Percentiles rank a stretch among this genome's conserved stretches.
Evolutionary conservation across 148 eudicot species (phyloP).

Genomic region (Nyssa sinensis): DNA sequence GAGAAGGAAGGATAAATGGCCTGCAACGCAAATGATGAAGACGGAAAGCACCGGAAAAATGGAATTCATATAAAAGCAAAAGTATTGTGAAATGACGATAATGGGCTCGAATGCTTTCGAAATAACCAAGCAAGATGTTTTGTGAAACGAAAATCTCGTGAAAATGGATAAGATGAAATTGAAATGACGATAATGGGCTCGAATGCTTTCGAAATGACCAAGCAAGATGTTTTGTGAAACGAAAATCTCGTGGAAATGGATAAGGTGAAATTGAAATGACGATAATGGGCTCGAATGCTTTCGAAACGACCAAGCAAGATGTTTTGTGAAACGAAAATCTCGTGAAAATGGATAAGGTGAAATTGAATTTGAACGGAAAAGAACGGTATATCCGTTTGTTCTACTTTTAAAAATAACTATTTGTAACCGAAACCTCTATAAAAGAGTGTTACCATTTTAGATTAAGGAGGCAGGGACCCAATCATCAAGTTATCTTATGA

Average conservation of each 20-base stretch:
- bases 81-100: slow-evolving; percentile 19
- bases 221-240: background rate
- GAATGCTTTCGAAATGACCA: slow-evolving; percentile 10
- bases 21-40: background rate
- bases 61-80: background rate
- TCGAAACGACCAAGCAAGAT: slow-evolving; percentile 1
- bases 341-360: background rate
- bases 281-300: slow-evolving; percentile 6
- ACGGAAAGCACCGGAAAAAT: background rate
- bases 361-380: background rate
- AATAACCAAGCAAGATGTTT: slow-evolving; percentile 6
- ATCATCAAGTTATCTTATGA: too few relatives aligned
- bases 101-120: slow-evolving; percentile 8
- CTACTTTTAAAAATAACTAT: too few relatives aligned
- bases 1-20: background rate
- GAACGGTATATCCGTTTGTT: background rate
- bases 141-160: background rate
- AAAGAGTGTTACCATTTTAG: too few relatives aligned
- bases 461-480: too few relatives aligned
- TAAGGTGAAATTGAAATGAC: slow-evolving; percentile 26
- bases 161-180: slow-evolving; percentile 15
- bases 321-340: background rate
- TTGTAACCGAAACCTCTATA: too few relatives aligned
- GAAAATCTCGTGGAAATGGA: slow-evolving; percentile 11
- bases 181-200: slow-evolving; percentile 24